Evolutionary conservation across 805 yeast species (phyloP), one percentile per base, ranked within the genome.

Genomic region (Candida coleopterorum): DNA sequence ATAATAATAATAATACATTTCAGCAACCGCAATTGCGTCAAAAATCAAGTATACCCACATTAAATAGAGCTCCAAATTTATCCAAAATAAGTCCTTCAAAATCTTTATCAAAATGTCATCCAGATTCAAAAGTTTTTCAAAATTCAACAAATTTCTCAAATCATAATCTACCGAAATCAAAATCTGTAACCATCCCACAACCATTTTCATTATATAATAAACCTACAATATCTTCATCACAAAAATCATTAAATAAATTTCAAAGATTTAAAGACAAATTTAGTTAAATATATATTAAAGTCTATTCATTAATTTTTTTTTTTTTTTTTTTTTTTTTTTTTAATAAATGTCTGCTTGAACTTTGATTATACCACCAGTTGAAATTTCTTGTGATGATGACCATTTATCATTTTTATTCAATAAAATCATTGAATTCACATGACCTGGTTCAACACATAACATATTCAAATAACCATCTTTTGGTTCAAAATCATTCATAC

Each of bases 401-500:
- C 96, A 89, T 43, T 69, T 68, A 42, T 72, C 73, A 36, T 93
- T 90, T n/a, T 90, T 81, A 34, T 64, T 58, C 47, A 93, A 68
- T 17, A 58, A 62, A 17, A 75, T 67, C 53, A 84, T 82, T 32
- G 80, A 78, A 40, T 75, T 71, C 26, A 93, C 97, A 47, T 80
- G 72, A 29, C 98, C 98, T 2, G 96, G 94, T 61, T 93, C 98
- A 39, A 93, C 75, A 63, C 98, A 93, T 40, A 93, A 77, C 97
- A 93, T 90, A 31, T 81, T 69, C 47, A 78, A 72, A 67, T 70
- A 93, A 5, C 96, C 97, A 37, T 62, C 59, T 56, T 85, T 86
- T 34, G 97, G 98, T 49, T 71, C 74, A 52, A 90, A 93, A 62
- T 93, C 98, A 28, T 69, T 80, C 90, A 93, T 85, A 2, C 82